These are phyloP conservation scores for Microdochium nivale DNA, from an alignment of 2,329 filamentous ascomycete genomes.

Conservation along the genomic window DNA sequence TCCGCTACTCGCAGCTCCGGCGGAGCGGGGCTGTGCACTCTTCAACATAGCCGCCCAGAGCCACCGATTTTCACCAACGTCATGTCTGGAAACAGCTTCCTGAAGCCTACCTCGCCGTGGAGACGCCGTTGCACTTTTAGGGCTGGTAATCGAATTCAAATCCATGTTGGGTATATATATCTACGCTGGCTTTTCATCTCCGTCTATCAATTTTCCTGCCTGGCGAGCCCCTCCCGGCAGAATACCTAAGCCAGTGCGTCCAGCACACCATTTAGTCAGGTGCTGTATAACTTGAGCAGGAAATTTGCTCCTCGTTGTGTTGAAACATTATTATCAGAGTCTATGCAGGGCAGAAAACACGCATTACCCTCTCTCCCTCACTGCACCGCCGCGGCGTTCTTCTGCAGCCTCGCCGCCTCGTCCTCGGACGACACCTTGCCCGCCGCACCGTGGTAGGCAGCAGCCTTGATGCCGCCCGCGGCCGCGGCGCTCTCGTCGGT, in stretches of 20 bases:
- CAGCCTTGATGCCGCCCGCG: not conserved
- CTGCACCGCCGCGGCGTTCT: not conserved
- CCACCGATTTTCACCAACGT: no score
- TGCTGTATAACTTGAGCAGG: no score
- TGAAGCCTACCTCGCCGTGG: no score
- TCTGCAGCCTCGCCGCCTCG: not conserved
- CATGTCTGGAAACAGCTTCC: no score
- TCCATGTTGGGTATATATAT: not conserved
- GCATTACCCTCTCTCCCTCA: not conserved
- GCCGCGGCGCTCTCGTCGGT: slow-evolving; percentile 1
- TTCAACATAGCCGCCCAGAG: no score
- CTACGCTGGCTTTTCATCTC: not conserved
- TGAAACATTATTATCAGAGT: not conserved
- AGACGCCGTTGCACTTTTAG: no score
- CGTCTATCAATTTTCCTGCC: no score
- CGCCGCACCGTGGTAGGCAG: not conserved
- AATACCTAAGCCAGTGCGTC: not conserved
- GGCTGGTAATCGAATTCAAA: not conserved
- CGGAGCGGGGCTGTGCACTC: no score
- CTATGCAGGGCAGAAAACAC: not conserved
- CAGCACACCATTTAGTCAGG: not conserved
- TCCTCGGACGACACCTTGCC: not conserved
- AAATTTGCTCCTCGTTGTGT: not conserved
- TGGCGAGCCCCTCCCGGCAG: not conserved
- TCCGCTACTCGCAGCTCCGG: no score